Base-by-base conservation (phyloP, 192 early-diverging fungal species). In the Kickxella alabastrina region DNA sequence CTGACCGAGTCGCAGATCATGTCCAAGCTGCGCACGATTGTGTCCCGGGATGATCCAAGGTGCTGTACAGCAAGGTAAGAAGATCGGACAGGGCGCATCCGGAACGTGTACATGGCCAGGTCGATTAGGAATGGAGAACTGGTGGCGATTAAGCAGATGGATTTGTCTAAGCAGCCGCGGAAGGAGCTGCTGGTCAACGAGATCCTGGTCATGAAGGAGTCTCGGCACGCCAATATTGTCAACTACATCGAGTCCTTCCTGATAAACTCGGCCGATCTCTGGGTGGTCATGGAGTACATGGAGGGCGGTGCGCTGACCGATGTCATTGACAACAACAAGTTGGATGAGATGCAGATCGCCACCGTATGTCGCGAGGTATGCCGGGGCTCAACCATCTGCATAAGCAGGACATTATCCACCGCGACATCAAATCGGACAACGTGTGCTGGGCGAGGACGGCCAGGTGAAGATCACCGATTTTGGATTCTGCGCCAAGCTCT, bases 281-380 rank as follows among this genome's bases (percentile, higher is more conserved):
- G 96, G 96, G 90, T 98, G 13, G 85, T 98, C 23, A 92, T 98
- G 91, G 96, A 98, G 77, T 92, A 88, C 70, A 98, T 98, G 94
- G 96, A 98, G 69, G 96, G 93, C 41, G 96, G 96, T 41, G 83
- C 94, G 14, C 79, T 98, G 69, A 98, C 93, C 21, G 95, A 98
- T 62, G 88, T 97, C 21, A 97, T 98, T 68, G 90, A 90, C 66
- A 95, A 96, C 79, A 93, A 86, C 68, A 81, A 81, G 46, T 75
- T 98, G 83, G 85, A 82, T n/a, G 93, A 98, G 76, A 82, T 76
- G 19, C 95, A 98, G 67, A 97, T 98, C 50, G 93, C 96, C 14
- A 83, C 87, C 38, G 88, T 98, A 29, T 93, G 93, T 49, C 79
- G 85, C 54, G 94, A 98, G 46, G 78, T 79, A 39, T 80, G 85